These are phyloP conservation scores for Sphaerostilbella broomeana DNA, from an alignment of 2,329 filamentous ascomycete genomes.

Conservation along the genomic window DNA sequence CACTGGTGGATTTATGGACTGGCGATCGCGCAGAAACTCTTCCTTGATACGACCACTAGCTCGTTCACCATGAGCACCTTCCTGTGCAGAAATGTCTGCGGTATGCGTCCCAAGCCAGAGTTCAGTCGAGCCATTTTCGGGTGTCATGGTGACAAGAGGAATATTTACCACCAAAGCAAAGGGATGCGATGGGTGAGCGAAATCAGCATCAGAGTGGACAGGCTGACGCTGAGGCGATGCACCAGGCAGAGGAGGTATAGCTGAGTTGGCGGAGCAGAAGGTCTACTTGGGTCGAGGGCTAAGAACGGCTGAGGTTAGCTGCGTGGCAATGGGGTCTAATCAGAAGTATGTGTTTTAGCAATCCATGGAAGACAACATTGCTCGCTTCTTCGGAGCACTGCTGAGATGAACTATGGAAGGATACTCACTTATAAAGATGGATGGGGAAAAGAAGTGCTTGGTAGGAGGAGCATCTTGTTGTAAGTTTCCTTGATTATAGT, in stretches of 20 bases:
- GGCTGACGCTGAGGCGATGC: conserved; percentile 40
- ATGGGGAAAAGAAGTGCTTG: conserved; percentile 39
- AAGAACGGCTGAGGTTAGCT: conserved; percentile 48
- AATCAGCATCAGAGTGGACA: conserved; percentile 55
- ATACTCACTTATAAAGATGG: conserved; percentile 50
- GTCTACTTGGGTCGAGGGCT: conserved; percentile 50
- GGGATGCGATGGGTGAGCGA: conserved; percentile 45
- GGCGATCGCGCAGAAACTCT: conserved; percentile 32
- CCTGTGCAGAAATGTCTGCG: conserved; percentile 33
- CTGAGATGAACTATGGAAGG: no score
- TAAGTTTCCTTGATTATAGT: conserved; percentile 56
- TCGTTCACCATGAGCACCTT: conserved; percentile 44
- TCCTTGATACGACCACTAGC: conserved; percentile 45
- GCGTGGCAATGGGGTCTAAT: conserved; percentile 46
- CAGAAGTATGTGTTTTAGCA: neutral
- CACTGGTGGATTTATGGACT: conserved; percentile 33
- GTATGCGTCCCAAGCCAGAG: conserved; percentile 53
- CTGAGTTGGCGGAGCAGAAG: conserved; percentile 52
- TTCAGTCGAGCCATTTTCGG: conserved; percentile 50
- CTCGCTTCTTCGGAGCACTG: no score
- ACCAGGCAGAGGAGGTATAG: conserved; percentile 43
- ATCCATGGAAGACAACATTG: no score
- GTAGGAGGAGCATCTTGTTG: conserved; percentile 54
- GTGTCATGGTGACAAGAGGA: conserved; percentile 43
- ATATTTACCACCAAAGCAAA: conserved; percentile 52